Percentiles rank a stretch among this genome's conserved stretches.
phyloP scores from a whole-genome alignment of 1,284 basidiomycete species.

The Melampsora abietis-canadensis region DNA sequence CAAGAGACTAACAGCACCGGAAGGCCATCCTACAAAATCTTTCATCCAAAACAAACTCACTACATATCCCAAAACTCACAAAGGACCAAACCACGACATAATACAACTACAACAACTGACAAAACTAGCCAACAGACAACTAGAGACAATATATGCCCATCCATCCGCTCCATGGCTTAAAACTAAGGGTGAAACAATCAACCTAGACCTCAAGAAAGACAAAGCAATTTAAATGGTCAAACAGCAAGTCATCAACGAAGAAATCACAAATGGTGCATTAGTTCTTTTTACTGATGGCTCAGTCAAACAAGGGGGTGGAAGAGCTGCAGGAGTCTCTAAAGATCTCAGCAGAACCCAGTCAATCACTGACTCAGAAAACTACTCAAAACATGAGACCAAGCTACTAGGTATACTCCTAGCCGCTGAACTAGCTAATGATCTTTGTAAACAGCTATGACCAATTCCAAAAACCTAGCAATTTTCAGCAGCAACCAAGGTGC shows the following conservation, averaged over 20 bases:
- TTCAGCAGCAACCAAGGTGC: too few relatives aligned
- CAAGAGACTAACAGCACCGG: background rate
- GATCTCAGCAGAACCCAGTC: too few relatives aligned
- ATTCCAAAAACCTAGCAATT: too few relatives aligned
- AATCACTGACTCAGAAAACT: too few relatives aligned
- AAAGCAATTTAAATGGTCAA: background rate
- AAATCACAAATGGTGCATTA: too few relatives aligned
- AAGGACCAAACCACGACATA: background rate
- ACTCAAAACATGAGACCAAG: too few relatives aligned
- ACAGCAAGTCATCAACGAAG: too few relatives aligned
- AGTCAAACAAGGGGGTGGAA: background rate
- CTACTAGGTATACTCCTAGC: too few relatives aligned
- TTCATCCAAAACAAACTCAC: background rate
- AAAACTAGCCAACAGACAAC: background rate
- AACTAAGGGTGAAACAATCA: background rate
- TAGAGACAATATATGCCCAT: background rate
- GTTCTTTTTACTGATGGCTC: background rate
- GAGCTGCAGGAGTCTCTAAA: too few relatives aligned
- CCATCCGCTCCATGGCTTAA: background rate
- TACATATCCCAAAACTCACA: background rate
- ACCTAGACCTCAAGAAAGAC: background rate
- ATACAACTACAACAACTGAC: background rate
- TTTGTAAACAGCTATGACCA: too few relatives aligned
- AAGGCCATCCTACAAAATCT: background rate
- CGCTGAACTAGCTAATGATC: too few relatives aligned